Conservation (phyloP, 73 alveolate species). For the Breviolum minutum region DNA sequence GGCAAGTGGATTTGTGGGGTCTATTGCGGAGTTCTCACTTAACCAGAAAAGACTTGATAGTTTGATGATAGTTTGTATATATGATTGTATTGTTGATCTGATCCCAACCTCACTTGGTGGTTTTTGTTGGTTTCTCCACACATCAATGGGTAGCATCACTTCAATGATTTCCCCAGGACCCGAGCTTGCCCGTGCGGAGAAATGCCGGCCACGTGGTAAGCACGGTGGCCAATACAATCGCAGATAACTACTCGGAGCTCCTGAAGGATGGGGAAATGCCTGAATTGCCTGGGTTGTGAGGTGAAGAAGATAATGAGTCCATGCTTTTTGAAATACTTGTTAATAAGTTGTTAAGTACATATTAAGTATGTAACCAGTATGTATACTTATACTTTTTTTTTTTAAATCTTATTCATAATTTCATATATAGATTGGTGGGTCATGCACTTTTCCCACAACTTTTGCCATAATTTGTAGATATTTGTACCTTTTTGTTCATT, state of each 20-base stretch:
- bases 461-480: too few relatives aligned
- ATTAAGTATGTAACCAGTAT: too few relatives aligned
- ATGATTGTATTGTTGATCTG: not conserved
- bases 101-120: not conserved
- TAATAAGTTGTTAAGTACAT: too few relatives aligned
- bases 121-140: too few relatives aligned
- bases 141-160: not conserved
- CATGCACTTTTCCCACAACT: too few relatives aligned
- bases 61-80: not conserved
- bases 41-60: not conserved
- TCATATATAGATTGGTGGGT: too few relatives aligned
- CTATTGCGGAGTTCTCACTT: not conserved
- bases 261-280: constrained; percentile 8
- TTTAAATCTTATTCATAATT: too few relatives aligned
- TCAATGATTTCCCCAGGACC: constrained; percentile 17
- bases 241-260: constrained; percentile 51
- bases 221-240: constrained; percentile 14
- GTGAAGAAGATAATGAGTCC: too few relatives aligned
- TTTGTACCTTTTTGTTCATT: too few relatives aligned
- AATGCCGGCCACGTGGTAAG: constrained; percentile 66
- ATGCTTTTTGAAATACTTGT: too few relatives aligned
- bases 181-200: constrained; percentile 63
- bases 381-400: too few relatives aligned
- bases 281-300: too few relatives aligned
- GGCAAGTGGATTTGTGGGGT: not conserved